phyloP scores from a whole-genome alignment of 2,329 filamentous ascomycete species.

The Nothopassalora personata region DNA sequence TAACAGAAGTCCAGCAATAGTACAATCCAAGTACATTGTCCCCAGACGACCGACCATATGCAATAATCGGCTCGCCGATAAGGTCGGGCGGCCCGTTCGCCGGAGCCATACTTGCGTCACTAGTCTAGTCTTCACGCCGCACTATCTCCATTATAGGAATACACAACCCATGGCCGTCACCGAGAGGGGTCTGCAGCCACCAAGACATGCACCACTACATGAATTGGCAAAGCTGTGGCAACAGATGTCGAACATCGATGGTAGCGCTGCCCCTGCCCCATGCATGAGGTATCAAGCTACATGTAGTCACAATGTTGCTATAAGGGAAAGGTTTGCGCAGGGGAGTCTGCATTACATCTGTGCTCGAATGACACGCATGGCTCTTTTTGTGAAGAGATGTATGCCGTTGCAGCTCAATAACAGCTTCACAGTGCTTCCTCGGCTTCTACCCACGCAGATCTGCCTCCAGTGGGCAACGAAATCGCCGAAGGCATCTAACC shows the following conservation, averaged over 20 bases:
- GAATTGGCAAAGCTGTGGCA: not conserved
- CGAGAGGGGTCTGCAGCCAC: not conserved
- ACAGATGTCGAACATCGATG: not conserved
- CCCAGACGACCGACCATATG: not conserved
- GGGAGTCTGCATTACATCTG: not conserved
- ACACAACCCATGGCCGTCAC: not conserved
- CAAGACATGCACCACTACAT: not conserved
- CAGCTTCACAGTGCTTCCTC: too few species aligned
- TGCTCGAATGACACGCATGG: not conserved
- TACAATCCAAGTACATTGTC: not conserved
- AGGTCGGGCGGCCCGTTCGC: not conserved
- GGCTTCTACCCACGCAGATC: too few species aligned
- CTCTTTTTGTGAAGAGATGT: not conserved
- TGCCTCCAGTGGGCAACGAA: too few species aligned
- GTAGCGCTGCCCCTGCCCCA: not conserved
- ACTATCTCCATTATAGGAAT: not conserved
- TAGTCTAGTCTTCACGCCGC: not conserved
- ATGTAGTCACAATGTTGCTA: not conserved
- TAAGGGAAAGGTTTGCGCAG: not conserved
- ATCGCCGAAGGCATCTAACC: too few species aligned
- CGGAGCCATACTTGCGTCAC: not conserved
- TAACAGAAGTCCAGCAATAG: not conserved
- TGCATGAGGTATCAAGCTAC: not conserved
- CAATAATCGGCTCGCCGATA: not conserved
- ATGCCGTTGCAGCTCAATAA: not conserved